phyloP scores from a whole-genome alignment of 345 rosid genomes.

The Salix exigua region DNA sequence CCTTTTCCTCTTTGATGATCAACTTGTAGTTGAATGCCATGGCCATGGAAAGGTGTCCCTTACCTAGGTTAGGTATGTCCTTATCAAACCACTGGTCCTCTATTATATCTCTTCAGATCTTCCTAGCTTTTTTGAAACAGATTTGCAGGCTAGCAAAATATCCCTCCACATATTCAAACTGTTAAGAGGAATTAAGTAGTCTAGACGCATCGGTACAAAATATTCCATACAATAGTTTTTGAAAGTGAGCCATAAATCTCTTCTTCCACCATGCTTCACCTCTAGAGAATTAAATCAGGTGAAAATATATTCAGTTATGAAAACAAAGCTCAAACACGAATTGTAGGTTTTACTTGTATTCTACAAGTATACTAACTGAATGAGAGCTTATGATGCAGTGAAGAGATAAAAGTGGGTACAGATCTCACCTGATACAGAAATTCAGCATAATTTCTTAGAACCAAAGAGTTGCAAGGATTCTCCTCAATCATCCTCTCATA shows the following conservation, averaged over 20 bases:
- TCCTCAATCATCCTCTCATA: constrained; percentile 32
- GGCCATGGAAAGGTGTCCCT: neutral
- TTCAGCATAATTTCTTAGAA: constrained; percentile 39
- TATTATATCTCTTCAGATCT: neutral
- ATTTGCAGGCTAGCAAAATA: neutral
- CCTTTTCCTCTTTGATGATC: neutral
- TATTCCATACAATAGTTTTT: neutral
- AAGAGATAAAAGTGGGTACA: neutral
- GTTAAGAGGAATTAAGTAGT: neutral
- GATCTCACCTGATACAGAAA: constrained; percentile 37
- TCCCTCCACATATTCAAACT: neutral
- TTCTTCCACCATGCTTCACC: neutral
- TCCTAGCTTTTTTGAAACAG: neutral
- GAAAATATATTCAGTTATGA: neutral
- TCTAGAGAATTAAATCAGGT: neutral
- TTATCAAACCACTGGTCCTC: neutral
- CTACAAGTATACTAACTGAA: neutral
- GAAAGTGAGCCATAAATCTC: neutral
- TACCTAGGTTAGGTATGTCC: neutral
- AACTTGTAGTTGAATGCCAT: neutral
- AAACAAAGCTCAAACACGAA: neutral
- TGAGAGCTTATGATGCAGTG: neutral
- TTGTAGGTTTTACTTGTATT: neutral
- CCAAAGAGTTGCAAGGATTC: constrained; percentile 28
- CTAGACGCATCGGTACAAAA: neutral